Base-by-base conservation (phyloP, 208 protist species). In the Kentomonas sorsogonicus region DNA sequence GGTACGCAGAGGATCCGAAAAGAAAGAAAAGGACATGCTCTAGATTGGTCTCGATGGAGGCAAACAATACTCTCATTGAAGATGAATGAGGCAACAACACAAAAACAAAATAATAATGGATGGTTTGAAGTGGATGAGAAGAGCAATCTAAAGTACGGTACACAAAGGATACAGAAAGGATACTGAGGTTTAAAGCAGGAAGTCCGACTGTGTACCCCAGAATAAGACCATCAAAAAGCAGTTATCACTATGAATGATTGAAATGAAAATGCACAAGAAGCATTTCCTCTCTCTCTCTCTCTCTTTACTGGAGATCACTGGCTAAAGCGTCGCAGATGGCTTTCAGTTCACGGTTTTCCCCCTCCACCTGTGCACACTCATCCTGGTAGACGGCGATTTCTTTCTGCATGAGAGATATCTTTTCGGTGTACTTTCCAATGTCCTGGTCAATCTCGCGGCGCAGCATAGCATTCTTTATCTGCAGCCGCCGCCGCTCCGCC, bases 371-470 rank as follows among this genome's bases (percentile, higher is more conserved):
- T 0, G 66, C 48, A 46, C 68, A 74, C 67, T 88, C 79, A 18
- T 70, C 63, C 43, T 93, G 78, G 56, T 89, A 77, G 25, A 79
- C 63, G 26, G 79, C 58, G 62, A 93, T 72, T 33, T 90, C 77
- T 18, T 63, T 71, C 15, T 72, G 67, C 33, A 88, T 56, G 43
- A 79, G 68, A 26, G 71, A 74, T 66, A 93, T 78, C 29, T 68
- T 76, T 3, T 53, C 36, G 7, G 76, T 72, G 65, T 93, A 80
- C 58, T 76, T 68, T 15, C 63, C 59, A 25, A 67, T 71, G 2
- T 86, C 74, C 39, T 60, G 47, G 33, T 86, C 72, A 33, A 84
- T 78, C 44, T 54, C 59, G 13, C 41, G 45, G 53, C 80, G 79
- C 3, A 91, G 53, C 34, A 74, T 72, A 15, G 80, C 70, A 2